These are phyloP conservation scores for Daldinia sp. DNA, from an alignment of 2,329 filamentous ascomycete species.

Conservation along the genomic window DNA sequence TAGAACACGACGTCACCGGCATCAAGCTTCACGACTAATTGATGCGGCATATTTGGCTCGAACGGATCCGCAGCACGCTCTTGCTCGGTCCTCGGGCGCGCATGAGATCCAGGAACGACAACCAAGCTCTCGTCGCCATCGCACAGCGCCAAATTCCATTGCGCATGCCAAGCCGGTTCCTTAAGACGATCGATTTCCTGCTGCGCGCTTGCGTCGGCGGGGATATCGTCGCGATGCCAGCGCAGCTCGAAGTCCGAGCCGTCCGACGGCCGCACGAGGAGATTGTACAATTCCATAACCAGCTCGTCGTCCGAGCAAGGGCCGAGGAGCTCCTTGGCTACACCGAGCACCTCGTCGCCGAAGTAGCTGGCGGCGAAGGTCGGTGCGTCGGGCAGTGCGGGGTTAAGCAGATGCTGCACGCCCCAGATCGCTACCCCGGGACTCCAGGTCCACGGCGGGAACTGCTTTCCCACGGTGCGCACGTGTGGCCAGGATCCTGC, in stretches of 20 bases:
- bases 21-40: slow-evolving; percentile 70
- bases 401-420: slow-evolving; percentile 85
- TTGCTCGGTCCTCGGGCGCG: slow-evolving; percentile 70
- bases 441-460: slow-evolving; percentile 77
- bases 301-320: slow-evolving; percentile 54
- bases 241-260: slow-evolving; percentile 74
- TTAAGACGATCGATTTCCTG: slow-evolving; percentile 71
- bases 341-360: slow-evolving; percentile 66
- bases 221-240: slow-evolving; percentile 89
- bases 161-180: slow-evolving; percentile 73
- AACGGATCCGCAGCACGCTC: slow-evolving; percentile 75
- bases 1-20: slow-evolving; percentile 88
- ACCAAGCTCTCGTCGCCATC: slow-evolving; percentile 74
- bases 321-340: slow-evolving; percentile 71
- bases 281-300: slow-evolving; percentile 88
- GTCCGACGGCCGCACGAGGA: slow-evolving; percentile 80
- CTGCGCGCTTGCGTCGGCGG: slow-evolving; percentile 67
- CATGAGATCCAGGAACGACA: slow-evolving; percentile 80
- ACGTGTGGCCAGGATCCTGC: slow-evolving; percentile 81
- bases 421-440: slow-evolving; percentile 80
- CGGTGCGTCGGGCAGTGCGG: slow-evolving; percentile 67
- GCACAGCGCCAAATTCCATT: slow-evolving; percentile 87
- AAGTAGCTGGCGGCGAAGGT: slow-evolving; percentile 78
- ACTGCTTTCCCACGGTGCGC: slow-evolving; percentile 87
- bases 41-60: slow-evolving; percentile 66